Base-by-base conservation (phyloP, 2,329 filamentous ascomycete species). In the Sporothrix luriei region DNA sequence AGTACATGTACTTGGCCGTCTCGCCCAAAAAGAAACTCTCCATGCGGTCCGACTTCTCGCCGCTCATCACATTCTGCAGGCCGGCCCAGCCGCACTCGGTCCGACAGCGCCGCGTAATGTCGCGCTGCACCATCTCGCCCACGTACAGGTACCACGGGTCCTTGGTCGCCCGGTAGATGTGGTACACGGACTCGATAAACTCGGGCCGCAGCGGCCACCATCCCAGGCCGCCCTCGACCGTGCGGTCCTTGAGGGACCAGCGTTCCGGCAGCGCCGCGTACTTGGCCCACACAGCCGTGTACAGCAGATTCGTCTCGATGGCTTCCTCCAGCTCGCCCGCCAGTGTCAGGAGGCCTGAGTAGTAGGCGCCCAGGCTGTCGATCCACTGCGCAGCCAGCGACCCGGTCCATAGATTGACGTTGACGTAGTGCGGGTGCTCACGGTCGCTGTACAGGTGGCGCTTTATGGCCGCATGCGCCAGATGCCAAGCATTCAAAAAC, bases 1-100 rank as follows among this genome's bases (percentile, higher is more conserved):
- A 82, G 78, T 96, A 98, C 72, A 99, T 83, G 78, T 99, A 99
- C 79, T 98, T 97, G 57, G 93, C 90, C 1, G 95, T 99, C 80
- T 99, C 95, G 16, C 95, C 94, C 0, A 99, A 84, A 76, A 98
- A 98, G 84, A 98, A 99, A 78, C 94, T 98, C 80, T 99, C 95
- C 95, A 98, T 98, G 46, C 95, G 90, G 78, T 99, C 94, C 74
- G 88, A 92, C 79, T 93, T 88, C 79, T 97, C 92, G 3, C 94
- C 94, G 5, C 87, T 92, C 46, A 90, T 83, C 10, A 94, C 91
- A 77, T 94, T 90, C 75, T 93, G 90, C 48, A 98, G 84, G 0
- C 94, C 94, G 16, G 94, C 92, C 93, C 94, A 98, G 52, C 95
- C 95, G 75, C 95, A 99, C 72, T 87, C 86, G 0, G 93, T 93